Evolutionary conservation across 2,329 filamentous ascomycete genomes (phyloP), one percentile per base, ranked within the genome.

Genomic region (Stenocarpella maydis): DNA sequence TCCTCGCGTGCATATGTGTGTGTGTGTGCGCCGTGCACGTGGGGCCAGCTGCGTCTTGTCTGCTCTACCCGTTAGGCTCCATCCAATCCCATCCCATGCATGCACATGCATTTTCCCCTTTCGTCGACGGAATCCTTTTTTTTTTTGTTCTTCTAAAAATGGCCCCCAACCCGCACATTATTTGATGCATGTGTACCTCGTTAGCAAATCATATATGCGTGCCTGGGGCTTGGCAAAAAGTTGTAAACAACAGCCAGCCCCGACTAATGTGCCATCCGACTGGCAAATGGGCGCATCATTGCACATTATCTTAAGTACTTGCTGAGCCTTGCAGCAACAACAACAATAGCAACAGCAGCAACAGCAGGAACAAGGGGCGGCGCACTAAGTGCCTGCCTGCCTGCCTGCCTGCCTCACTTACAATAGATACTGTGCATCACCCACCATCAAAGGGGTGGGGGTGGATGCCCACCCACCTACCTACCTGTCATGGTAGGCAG

Each of bases 81-180:
- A n/a, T n/a, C n/a, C 24, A 26, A 17, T 10, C 15, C 26, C 28
- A 34, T 17, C 26, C 39, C 58, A 61, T 61, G 26, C 34, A 34
- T 34, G 6, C 34, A 5, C 34, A 37, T 37, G 34, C 34, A 17
- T 17, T 41, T 24, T 47, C 34, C 17, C 6, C 17, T 58, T 12
- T 39, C 8, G 7, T 14, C 12, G 8, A 1, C 31, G 31, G 19
- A 34, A 63, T 63, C 58, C 58, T 61, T 61, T 28, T 34, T 34
- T 6, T 10, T 61, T 61, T 34, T 26, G 31, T 34, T 12, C 34
- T 37, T 37, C 58, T 26, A 34, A 63, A 61, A 49, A 49, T 34
- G 58, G 58, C 58, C 58, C 58, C 58, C 58, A 63, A 63, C 47
- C 47, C 28, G 21, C 37, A 49, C 58, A n/a, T n/a, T 49, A 28